These are phyloP conservation scores for Glebionis coronaria DNA, from an alignment of 129 eudicot genomes.

Conservation along the genomic window DNA sequence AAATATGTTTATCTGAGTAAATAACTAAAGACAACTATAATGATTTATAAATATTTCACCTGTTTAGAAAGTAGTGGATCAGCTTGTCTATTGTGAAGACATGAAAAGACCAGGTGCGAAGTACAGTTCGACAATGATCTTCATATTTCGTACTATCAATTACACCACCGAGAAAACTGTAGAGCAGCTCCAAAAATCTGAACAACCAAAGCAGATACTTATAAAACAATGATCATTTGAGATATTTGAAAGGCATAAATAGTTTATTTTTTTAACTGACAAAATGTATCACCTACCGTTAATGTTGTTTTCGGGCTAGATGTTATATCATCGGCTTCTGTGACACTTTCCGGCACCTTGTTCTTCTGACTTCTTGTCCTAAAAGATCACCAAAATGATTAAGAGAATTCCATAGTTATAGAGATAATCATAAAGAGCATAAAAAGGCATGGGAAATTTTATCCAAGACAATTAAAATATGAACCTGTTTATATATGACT, in stretches of 20 bases:
- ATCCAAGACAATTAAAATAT: too few species aligned
- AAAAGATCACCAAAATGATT: too few species aligned
- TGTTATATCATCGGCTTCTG: too few species aligned
- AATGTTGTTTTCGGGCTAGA: too few species aligned
- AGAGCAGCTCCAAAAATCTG: conserved; percentile 76
- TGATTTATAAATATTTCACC: conserved; percentile 38
- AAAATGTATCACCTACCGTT: too few species aligned
- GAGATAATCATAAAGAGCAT: too few species aligned
- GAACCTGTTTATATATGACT: too few species aligned
- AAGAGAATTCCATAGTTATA: too few species aligned
- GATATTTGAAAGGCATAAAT: conserved; percentile 13
- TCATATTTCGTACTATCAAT: conserved; percentile 82
- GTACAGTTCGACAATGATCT: conserved; percentile 87
- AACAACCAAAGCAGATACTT: conserved; percentile 15
- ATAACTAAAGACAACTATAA: not conserved
- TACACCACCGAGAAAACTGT: conserved; percentile 70
- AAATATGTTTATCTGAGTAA: not conserved
- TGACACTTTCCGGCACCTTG: too few species aligned
- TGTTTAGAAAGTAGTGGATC: conserved; percentile 81
- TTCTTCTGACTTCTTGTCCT: too few species aligned
- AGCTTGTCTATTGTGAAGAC: conserved; percentile 94
- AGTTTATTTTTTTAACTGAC: too few species aligned
- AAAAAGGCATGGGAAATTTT: too few species aligned
- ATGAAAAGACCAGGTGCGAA: conserved; percentile 81
- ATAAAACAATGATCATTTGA: conserved; percentile 18